These are phyloP conservation scores for Trametes versicolor DNA, from an alignment of 1,284 basidiomycete species.

Conservation along the genomic window DNA sequence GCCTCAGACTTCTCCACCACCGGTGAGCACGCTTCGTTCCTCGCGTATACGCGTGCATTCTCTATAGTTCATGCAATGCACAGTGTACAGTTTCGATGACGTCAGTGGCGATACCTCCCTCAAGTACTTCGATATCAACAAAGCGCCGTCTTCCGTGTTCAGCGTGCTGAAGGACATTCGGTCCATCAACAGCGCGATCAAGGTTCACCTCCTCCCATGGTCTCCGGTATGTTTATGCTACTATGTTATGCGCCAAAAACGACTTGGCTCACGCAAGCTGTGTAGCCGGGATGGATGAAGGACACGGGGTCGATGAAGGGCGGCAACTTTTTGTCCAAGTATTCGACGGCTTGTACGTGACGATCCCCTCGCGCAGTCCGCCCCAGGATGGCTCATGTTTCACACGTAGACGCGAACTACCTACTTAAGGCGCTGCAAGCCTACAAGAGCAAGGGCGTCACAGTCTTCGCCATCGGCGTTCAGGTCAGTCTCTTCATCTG, in stretches of 20 bases:
- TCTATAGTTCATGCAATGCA: conserved; percentile 15
- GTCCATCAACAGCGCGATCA: conserved; percentile 51
- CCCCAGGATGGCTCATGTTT: not conserved
- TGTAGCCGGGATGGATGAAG: conserved; percentile 64
- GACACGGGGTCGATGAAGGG: conserved; percentile 54
- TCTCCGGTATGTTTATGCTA: conserved; percentile 51
- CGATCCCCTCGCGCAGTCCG: not conserved
- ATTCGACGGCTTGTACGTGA: conserved; percentile 49
- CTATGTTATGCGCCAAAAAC: too few relatives aligned
- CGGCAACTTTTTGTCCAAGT: conserved; percentile 51
- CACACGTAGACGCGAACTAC: conserved; percentile 31
- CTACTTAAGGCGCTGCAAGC: conserved; percentile 54
- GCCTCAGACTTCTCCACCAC: conserved; percentile 55
- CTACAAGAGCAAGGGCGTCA: conserved; percentile 53
- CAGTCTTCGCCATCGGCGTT: conserved; percentile 55
- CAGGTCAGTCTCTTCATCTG: conserved; percentile 32
- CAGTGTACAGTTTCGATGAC: conserved; percentile 61
- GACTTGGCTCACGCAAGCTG: not conserved
- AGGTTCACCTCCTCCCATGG: conserved; percentile 59
- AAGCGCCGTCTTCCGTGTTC: conserved; percentile 55
- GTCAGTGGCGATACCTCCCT: conserved; percentile 54
- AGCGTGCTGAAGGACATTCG: conserved; percentile 56
- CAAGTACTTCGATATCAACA: conserved; percentile 50
- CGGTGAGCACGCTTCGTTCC: conserved; percentile 30
- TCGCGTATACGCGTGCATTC: conserved; percentile 8